Base-by-base conservation (phyloP, 768 basidiomycete species). In the Lactifluus piperatus region DNA sequence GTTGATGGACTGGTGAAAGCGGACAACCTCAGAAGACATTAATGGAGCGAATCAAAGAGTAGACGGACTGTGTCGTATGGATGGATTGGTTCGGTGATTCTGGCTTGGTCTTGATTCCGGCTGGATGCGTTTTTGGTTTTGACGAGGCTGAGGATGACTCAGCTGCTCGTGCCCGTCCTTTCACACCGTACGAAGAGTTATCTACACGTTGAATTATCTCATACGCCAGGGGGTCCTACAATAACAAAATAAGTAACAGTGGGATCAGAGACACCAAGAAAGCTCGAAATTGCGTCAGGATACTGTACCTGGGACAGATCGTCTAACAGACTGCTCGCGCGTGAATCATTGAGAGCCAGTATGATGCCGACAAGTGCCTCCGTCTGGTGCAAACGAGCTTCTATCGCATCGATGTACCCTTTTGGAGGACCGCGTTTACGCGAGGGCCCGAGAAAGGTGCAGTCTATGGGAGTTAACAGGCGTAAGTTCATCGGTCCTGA, bases 321-420 rank as follows among this genome's bases (percentile, higher is more conserved):
- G 11, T 71, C 69, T 27, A 80, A 65, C 11, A 80, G 65, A 22
- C 71, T 62, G 47, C 70, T 67, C 1, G 78, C 77, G 7, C 73
- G 67, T 22, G 62, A 58, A 54, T 73, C 72, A 18, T 55, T 65
- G 34, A 80, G 77, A 36, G 84, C 77, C 39, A 94, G 76, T 53
- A 94, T 74, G 58, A 92, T 86, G 53, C 91, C 93, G 29, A 95
- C 76, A 43, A 95, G 76, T 0, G 92, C 92, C 70, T 95, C 92
- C 18, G 91, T 90, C 68, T 94, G 90, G 65, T 95, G 93, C 5
- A 95, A 74, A 14, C 91, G 82, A 14, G 88, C 88, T 72, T 95
- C 92, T 65, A 95, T 92, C 29, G 91, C 91, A 67, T 94, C 91
- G 68, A 95, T 94, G 76, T 95, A 95, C 1, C 92, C 92, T 68